Conservation (phyloP, 2,329 filamentous ascomycete species). For the Aspergillus puulaauensis region DNA sequence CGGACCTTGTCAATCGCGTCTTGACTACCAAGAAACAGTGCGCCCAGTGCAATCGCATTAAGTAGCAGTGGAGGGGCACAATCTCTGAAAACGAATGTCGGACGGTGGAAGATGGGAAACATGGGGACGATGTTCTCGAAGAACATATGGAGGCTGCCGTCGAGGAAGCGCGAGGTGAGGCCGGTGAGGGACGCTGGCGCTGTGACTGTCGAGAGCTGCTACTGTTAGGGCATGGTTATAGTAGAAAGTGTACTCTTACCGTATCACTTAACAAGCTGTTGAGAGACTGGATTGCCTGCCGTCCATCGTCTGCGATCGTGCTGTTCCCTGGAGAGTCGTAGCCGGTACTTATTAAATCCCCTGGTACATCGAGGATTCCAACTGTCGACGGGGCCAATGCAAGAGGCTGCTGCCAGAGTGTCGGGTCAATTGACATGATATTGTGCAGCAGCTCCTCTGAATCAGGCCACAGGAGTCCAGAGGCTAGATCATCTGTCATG, state of each 20-base stretch:
- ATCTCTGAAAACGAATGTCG: conserved; percentile 6
- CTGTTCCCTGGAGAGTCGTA: not conserved
- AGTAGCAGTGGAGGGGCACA: conserved; percentile 4
- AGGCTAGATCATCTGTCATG: not conserved
- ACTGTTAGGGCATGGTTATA: not conserved
- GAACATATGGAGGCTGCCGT: conserved; percentile 15
- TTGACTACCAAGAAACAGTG: conserved; percentile 4
- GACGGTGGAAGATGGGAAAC: conserved; percentile 12
- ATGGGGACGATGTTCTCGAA: conserved; percentile 11
- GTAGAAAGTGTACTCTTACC: not conserved
- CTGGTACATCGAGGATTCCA: not conserved
- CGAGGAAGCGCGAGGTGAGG: conserved; percentile 10
- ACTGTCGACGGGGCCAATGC: not conserved
- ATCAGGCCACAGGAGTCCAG: conserved; percentile 2
- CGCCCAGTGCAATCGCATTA: conserved; percentile 11
- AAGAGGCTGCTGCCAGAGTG: conserved; percentile 3
- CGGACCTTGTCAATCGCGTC: conserved; percentile 4
- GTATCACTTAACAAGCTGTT: conserved; percentile 7
- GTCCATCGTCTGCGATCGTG: conserved; percentile 4
- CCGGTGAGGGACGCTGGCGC: not conserved
- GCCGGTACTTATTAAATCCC: not conserved
- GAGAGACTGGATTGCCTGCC: conserved; percentile 3
- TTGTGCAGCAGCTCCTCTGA: conserved; percentile 5
- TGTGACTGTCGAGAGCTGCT: not conserved
- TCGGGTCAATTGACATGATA: conserved; percentile 5